Base-by-base conservation (phyloP, 2,329 filamentous ascomycete genomes). In the Orbilia oligospora region DNA sequence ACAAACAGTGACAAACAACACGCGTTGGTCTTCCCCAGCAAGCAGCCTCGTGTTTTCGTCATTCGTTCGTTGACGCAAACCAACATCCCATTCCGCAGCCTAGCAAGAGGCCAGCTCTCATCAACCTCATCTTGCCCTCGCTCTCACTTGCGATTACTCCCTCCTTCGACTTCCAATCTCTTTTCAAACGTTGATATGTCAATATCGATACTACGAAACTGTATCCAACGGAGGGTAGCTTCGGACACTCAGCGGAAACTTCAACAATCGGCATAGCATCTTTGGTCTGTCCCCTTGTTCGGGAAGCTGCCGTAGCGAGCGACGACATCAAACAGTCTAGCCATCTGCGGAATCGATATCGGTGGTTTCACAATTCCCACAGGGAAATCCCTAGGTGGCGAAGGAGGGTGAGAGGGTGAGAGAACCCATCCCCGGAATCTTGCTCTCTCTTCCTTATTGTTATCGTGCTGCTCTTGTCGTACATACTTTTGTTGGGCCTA, bases 41-140 rank as follows among this genome's bases (percentile, higher is more conserved):
- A 49, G 66, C 48, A 66, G 61, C 67, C 73, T 71, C 73, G 73
- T 77, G 73, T 77, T 77, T 71, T 69, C 61, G 67, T 77, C 73
- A 77, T 77, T 65, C 67, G 73, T 63, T 46, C 44, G 16, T 20
- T 67, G 67, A 53, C 46, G 24, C 51, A 61, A 53, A 58, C 71
- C 38, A 58, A 65, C 71, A 46, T 61, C 38, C n/a, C 41, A 48
- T 38, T 61, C 38, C 48, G 20, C 48, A 51, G 48, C 22, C 18
- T 5, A 24, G 58, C 22, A 71, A 49, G 46, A 77, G 58, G 63
- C 49, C 67, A 61, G 49, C 41, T 68, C 55, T 66, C 61, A 44
- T 63, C 67, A 53, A 61, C 55, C 9, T 61, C 38, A 56, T 33
- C 58, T 33, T 30, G 18, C 27, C 22, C 12, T 36, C 20, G 4